Percentiles rank a stretch among this genome's conserved stretches.
phyloP scores from a whole-genome alignment of 768 basidiomycete species.

The Suillus variegatus region DNA sequence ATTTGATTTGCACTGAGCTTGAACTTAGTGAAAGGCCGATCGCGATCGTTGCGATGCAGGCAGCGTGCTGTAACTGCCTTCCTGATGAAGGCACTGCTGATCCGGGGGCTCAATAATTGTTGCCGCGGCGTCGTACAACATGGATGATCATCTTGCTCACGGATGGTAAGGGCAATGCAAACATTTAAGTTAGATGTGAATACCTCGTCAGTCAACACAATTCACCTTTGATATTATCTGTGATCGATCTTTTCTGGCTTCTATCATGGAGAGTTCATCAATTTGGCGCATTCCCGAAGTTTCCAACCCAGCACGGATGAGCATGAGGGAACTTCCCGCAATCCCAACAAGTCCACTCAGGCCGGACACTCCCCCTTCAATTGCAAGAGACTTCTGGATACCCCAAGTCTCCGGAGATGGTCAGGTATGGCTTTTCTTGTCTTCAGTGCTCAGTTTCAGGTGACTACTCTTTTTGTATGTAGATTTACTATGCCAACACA shows the following conservation, averaged over 20 bases:
- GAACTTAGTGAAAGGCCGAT: not conserved
- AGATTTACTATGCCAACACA: constrained; percentile 96
- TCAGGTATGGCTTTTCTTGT: constrained; percentile 54
- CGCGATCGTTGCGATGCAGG: not conserved
- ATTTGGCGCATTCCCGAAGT: constrained; percentile 10
- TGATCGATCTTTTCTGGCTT: constrained; percentile 3
- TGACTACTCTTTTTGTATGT: not conserved
- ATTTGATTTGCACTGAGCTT: not conserved
- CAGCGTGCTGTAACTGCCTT: not conserved
- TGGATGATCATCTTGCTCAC: not conserved
- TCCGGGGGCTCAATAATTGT: not conserved
- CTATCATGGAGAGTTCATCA: constrained; percentile 23
- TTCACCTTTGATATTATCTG: not conserved
- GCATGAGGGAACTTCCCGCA: constrained; percentile 32
- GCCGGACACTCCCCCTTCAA: constrained; percentile 25
- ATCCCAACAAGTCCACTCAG: constrained; percentile 18
- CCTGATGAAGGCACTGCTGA: constrained; percentile 2
- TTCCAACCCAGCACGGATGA: constrained; percentile 15
- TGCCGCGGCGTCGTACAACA: not conserved
- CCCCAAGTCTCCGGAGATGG: constrained; percentile 81
- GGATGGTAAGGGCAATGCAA: constrained; percentile 1
- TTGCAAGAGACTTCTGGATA: constrained; percentile 79
- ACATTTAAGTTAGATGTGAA: not conserved
- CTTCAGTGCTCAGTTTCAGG: constrained; percentile 4
- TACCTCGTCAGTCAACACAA: not conserved